Evolutionary conservation across 768 basidiomycete species (phyloP), one percentile per base, ranked within the genome.

Genomic region (Flagelloscypha sp.): DNA sequence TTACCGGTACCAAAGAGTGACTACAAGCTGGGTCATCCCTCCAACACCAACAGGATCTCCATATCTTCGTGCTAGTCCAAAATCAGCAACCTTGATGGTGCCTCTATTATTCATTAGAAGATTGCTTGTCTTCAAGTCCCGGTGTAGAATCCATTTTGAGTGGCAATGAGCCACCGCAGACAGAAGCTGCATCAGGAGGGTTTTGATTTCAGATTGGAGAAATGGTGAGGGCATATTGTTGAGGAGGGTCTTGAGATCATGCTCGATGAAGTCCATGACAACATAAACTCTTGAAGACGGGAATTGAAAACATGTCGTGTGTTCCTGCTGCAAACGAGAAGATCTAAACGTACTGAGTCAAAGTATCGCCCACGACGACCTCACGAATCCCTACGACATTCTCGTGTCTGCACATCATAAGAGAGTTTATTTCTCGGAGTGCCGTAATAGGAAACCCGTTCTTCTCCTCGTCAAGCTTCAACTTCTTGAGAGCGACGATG

Each of bases 221-320:
- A 99, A 99, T 2, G 95, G 93, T 21, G 84, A 75, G 2, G 93
- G 92, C 95, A 98, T 98, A 42, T 88, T 65, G 17, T 84, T 86
- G 38, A 99, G 72, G 34, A 99, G 74, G 5, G 93, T 84, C 62
- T 99, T 99, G 56, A 99, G 81, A 57, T 99, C 95, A 58, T 99
- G 95, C 59, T 99, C 95, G 54, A 99, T 94, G 54, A 99, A 99
- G 57, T 95, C 92, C 93, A 95, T 95, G 23, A 98, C 95, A 45
- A 99, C 93, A 58, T 93, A 99, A 28, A 98, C 89, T 66, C 95
- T 97, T 53, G 30, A 27, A 47, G 19, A 35, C 34, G 30, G 46
- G 34, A 44, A 11, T 27, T 21, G 10, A 19, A 36, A 30, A 17
- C 17, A 20, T 15, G 8, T 9, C 12, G 24, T 17, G 4, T 25